Percentiles rank a stretch among this genome's conserved stretches.
These are phyloP conservation scores for Phyllosticta citriasiana DNA, from an alignment of 2,329 filamentous ascomycete genomes.

Conservation along the genomic window DNA sequence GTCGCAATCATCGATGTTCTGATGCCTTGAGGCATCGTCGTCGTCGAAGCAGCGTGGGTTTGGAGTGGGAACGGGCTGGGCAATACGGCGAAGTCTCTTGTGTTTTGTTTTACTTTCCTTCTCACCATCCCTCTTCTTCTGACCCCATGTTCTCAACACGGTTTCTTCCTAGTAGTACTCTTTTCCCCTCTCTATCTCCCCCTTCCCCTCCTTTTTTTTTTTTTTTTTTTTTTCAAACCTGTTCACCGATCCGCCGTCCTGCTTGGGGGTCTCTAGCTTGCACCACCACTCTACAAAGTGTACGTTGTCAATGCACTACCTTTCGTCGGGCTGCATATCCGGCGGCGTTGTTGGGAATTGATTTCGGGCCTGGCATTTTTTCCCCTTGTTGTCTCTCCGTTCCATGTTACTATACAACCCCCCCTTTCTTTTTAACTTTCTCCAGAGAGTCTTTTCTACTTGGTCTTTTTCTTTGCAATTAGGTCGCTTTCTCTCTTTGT, in stretches of 20 bases:
- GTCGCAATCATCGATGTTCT: not conserved
- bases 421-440: slow-evolving; percentile 1
- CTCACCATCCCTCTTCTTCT: not conserved
- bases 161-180: too few species aligned
- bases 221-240: not conserved
- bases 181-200: not conserved
- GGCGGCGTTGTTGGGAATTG: not conserved
- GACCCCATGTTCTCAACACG: too few species aligned
- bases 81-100: not conserved
- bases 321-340: not conserved
- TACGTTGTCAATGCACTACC: not conserved
- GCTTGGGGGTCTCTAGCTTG: not conserved
- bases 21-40: not conserved
- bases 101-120: not conserved
- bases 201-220: too few species aligned
- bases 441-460: not conserved
- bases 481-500: not conserved
- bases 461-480: not conserved
- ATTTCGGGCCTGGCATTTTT: not conserved
- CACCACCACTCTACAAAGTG: not conserved
- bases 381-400: not conserved
- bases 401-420: slow-evolving; percentile 10
- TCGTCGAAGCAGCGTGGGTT: not conserved
- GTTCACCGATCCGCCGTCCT: not conserved
- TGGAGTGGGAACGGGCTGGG: not conserved